phyloP scores from a whole-genome alignment of 2,329 filamentous ascomycete genomes.

The Thelonectria rubi region DNA sequence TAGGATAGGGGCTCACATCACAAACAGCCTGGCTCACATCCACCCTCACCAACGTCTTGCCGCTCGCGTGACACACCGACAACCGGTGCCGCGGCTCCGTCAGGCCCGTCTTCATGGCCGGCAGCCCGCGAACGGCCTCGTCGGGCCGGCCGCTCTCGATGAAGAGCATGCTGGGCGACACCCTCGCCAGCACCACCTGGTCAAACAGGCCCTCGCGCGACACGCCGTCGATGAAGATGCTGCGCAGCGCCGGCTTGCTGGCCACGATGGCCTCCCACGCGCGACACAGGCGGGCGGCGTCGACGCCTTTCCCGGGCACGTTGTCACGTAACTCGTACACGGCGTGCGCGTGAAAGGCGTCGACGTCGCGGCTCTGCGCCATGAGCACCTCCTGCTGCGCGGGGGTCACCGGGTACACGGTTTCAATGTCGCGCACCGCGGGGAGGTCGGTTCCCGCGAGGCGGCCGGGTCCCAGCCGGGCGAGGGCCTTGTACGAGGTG shows the following conservation, averaged over 20 bases:
- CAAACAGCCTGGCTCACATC: slow-evolving; percentile 62
- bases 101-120: slow-evolving; percentile 49
- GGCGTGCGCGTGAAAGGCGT: slow-evolving; percentile 55
- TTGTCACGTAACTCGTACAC: slow-evolving; percentile 59
- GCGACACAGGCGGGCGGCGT: slow-evolving; percentile 56
- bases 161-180: slow-evolving; percentile 62
- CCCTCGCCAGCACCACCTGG: slow-evolving; percentile 57
- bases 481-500: slow-evolving; percentile 56
- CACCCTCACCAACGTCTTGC: slow-evolving; percentile 57
- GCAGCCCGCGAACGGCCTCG: slow-evolving; percentile 52
- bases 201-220: slow-evolving; percentile 60
- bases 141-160: slow-evolving; percentile 54
- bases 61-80: slow-evolving; percentile 57
- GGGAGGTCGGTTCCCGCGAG: slow-evolving; percentile 52
- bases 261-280: slow-evolving; percentile 60
- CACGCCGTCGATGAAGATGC: slow-evolving; percentile 61
- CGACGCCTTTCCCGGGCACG: slow-evolving; percentile 50
- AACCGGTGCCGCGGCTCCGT: slow-evolving; percentile 59
- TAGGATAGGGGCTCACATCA: slow-evolving; percentile 46
- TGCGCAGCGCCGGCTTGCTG: slow-evolving; percentile 57
- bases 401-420: slow-evolving; percentile 58
- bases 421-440: slow-evolving; percentile 57
- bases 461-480: slow-evolving; percentile 54
- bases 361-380: slow-evolving; percentile 53
- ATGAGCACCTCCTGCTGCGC: slow-evolving; percentile 61